Base-by-base conservation (phyloP, 768 basidiomycete genomes). In the Tulasnella sp. region DNA sequence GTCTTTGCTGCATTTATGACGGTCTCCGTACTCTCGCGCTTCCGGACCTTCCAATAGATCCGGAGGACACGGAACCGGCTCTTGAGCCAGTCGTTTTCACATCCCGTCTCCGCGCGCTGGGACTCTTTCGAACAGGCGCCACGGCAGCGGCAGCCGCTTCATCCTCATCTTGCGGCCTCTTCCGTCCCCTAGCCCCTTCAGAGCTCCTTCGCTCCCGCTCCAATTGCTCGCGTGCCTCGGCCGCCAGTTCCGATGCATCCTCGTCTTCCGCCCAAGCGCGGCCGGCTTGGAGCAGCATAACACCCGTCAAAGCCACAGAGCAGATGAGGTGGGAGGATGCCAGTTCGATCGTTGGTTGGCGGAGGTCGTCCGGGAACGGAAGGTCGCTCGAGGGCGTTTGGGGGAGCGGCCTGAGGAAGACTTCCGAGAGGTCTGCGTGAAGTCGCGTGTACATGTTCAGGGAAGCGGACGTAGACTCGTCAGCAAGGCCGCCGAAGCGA, bases 271-370 rank as follows among this genome's bases (percentile, higher is more conserved):
- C 90, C 91, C 91, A 94, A 82, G 88, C 90, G 59, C 92, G 86
- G 62, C 89, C 90, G 0, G 91, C 91, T 81, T 94, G 92, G 32
- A 94, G 84, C 9, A 88, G 86, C 39, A 94, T 82, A 34, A 94
- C 90, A n/a, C 92, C 92, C 0, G 92, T 94, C 70, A 94, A 84
- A 0, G 91, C 90, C 63, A 94, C 92, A 77, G 90, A 90, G 82
- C 90, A 93, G 72, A 94, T 86, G 77, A 94, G 89, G 78, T 94
- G 87, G 76, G 86, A 88, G 35, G 92, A 91, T 0, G 92, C 92
- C 67, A 94, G 87, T 72, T 90, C 90, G 63, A 94, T 85, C 0
- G 89, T 90, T 16, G 87, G 84, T 47, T 79, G 82, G 9, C 88
- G 86, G 14, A 94, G 83, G 0, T 82, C 77, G 22, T 83, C 81